Conservation (phyloP, 2,329 filamentous ascomycete species). For the Stenocarpella maydis region DNA sequence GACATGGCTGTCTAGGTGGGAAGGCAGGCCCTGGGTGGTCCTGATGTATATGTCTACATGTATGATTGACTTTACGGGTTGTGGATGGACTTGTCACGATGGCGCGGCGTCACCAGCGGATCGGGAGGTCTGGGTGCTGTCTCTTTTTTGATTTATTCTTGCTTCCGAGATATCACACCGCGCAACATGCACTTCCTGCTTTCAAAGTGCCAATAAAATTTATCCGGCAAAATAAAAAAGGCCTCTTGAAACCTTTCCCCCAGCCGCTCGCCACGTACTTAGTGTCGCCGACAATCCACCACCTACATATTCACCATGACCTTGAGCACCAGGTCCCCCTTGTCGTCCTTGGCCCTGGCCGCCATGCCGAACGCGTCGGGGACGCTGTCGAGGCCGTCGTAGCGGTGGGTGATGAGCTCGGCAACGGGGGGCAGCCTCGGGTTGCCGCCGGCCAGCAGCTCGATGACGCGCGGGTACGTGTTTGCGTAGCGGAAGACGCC, state of each 20-base stretch:
- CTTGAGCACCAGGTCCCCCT: conserved; percentile 77
- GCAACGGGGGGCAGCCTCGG: conserved; percentile 68
- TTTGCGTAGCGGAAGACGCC: conserved; percentile 79
- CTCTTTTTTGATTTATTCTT: background rate
- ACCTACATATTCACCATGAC: conserved; percentile 66
- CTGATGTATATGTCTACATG: background rate
- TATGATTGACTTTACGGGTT: conserved; percentile 4
- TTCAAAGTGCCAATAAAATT: conserved; percentile 1
- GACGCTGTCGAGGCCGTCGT: conserved; percentile 68
- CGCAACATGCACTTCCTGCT: background rate
- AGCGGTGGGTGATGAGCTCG: conserved; percentile 76
- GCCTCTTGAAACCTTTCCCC: conserved; percentile 9
- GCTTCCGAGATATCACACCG: conserved; percentile 18
- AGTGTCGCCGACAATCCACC: too few species aligned
- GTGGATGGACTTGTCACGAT: conserved; percentile 11
- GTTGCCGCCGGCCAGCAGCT: conserved; percentile 57
- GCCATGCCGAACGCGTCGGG: conserved; percentile 78
- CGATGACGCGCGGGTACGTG: conserved; percentile 69
- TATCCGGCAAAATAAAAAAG: background rate
- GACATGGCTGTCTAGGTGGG: background rate
- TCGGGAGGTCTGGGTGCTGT: background rate
- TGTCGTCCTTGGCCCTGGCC: conserved; percentile 72
- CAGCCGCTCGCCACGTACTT: background rate
- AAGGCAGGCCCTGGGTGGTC: background rate
- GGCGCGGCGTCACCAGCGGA: conserved; percentile 20